Conservation (phyloP, 768 basidiomycete genomes). For the Cystobasidiopsis lactophilus region DNA sequence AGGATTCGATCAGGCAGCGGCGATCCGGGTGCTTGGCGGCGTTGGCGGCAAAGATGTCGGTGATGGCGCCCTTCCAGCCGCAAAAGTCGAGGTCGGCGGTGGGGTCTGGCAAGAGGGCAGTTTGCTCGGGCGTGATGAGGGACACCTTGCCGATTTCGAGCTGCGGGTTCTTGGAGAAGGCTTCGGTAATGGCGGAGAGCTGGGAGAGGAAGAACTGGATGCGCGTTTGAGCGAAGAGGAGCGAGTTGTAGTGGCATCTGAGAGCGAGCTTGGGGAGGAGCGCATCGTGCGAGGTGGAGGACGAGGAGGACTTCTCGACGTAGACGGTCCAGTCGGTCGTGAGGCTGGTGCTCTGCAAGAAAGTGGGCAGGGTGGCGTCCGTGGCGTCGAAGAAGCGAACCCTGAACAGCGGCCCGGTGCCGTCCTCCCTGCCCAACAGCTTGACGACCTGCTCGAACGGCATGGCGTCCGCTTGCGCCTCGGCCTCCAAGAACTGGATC, state of each 20-base stretch:
- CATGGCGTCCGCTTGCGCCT: constrained; percentile 58
- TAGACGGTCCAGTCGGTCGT: constrained; percentile 88
- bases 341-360: constrained; percentile 54
- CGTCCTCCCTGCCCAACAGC: constrained; percentile 25
- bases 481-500: constrained; percentile 58
- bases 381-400: constrained; percentile 94
- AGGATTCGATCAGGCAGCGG: constrained; percentile 69
- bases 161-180: constrained; percentile 44
- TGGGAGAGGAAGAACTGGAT: constrained; percentile 66
- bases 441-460: constrained; percentile 57
- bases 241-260: constrained; percentile 77
- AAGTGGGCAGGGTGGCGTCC: constrained; percentile 42
- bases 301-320: constrained; percentile 27
- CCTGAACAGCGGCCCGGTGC: constrained; percentile 50
- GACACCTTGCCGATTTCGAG: constrained; percentile 56
- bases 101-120: constrained; percentile 52
- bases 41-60: constrained; percentile 77
- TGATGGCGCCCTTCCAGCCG: constrained; percentile 90
- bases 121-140: constrained; percentile 50
- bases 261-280: constrained; percentile 48
- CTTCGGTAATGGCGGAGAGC: constrained; percentile 52
- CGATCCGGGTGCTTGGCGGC: constrained; percentile 55
- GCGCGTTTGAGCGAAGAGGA: constrained; percentile 61
- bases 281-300: constrained; percentile 31
- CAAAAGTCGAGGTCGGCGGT: constrained; percentile 84